Percentiles rank a stretch among this genome's conserved stretches.
phyloP scores from a whole-genome alignment of 345 rosid genomes.

The Salix brachista region DNA sequence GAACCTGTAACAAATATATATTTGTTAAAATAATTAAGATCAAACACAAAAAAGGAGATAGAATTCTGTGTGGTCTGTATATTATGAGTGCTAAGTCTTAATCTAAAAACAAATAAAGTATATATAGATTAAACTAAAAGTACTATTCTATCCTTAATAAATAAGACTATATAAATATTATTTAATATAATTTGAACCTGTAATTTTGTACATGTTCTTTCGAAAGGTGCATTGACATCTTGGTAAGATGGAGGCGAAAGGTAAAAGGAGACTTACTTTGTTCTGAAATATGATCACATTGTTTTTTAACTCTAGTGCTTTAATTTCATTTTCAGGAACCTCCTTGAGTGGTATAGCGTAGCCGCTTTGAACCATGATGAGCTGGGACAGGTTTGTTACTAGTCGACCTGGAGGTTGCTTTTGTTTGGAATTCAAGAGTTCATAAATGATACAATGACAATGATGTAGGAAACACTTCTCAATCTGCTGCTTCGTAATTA shows the following conservation, averaged over 20 bases:
- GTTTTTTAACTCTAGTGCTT: not conserved
- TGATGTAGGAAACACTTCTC: slow-evolving; percentile 78
- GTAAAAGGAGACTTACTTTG: not conserved
- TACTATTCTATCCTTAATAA: too few species aligned
- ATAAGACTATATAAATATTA: too few species aligned
- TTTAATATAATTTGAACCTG: not conserved
- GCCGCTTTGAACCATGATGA: slow-evolving; percentile 83
- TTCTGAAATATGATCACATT: not conserved
- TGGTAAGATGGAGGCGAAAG: too few species aligned
- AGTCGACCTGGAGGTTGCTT: not conserved
- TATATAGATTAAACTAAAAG: too few species aligned
- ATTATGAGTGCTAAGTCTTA: too few species aligned
- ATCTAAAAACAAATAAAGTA: too few species aligned
- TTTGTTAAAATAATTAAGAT: too few species aligned
- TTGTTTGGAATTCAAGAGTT: not conserved
- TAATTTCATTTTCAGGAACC: slow-evolving; percentile 38
- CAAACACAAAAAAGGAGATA: too few species aligned
- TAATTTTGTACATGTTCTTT: too few species aligned
- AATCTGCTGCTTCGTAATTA: slow-evolving; percentile 75
- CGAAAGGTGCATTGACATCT: not conserved
- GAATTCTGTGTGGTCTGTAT: too few species aligned
- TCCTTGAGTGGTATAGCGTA: slow-evolving; percentile 64
- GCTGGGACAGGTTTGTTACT: slow-evolving; percentile 61
- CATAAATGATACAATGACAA: not conserved
- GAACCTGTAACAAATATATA: not conserved